Conservation (phyloP, 192 early-diverging fungal species). For the Coemansia sp. region DNA sequence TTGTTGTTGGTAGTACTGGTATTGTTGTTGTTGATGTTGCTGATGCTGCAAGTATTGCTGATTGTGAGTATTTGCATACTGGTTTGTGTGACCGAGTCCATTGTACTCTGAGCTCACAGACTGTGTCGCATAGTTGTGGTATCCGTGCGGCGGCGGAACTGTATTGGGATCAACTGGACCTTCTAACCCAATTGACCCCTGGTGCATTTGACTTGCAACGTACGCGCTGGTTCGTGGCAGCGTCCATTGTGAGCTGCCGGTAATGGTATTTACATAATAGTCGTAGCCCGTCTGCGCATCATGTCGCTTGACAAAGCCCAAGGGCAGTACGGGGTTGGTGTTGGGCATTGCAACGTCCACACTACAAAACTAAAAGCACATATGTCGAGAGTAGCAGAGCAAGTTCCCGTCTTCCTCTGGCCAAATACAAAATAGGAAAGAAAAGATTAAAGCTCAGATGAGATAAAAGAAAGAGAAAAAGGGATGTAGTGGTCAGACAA, state of each 20-base stretch:
- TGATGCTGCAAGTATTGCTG: neutral
- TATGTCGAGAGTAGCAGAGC: neutral
- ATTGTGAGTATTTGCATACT: neutral
- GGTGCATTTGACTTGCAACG: neutral
- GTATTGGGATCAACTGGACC: constrained; percentile 1
- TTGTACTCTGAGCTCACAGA: constrained; percentile 1
- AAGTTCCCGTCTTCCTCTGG: neutral
- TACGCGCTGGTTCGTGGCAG: constrained; percentile 8
- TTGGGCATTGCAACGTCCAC: neutral
- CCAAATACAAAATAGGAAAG: neutral
- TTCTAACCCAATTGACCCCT: neutral
- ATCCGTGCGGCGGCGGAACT: constrained; percentile 11
- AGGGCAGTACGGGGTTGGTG: neutral
- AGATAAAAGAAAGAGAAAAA: constrained; percentile 1
- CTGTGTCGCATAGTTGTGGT: constrained; percentile 3
- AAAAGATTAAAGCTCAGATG: neutral
- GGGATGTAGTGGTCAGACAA: neutral
- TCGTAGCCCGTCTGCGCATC: constrained; percentile 9
- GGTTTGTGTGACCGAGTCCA: neutral
- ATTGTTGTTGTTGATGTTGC: neutral
- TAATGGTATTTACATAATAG: constrained; percentile 11
- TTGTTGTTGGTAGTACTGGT: constrained; percentile 4
- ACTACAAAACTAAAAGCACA: neutral
- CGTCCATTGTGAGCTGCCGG: constrained; percentile 12
- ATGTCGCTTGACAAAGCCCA: constrained; percentile 8